Evolutionary conservation across 176 grass and related monocot genomes (phyloP).

Genomic region (Hsuehochloa calcarea): DNA sequence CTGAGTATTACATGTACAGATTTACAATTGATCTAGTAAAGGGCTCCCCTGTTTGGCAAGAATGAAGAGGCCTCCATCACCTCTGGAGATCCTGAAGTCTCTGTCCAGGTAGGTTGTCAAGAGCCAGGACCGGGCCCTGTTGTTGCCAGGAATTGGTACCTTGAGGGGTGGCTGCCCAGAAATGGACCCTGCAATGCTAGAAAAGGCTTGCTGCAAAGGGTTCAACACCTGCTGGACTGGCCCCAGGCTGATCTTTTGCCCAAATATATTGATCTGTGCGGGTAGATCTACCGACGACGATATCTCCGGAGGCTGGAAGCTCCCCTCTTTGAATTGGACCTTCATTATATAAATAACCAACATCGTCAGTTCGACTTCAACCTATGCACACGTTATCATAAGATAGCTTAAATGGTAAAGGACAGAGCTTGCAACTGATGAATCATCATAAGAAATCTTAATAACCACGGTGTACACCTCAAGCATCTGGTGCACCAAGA

Average conservation of each 20-base stretch:
- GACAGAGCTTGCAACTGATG: no score
- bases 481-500: not conserved
- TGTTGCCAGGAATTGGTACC: conserved; percentile 58
- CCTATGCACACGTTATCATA: not conserved
- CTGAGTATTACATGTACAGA: not conserved
- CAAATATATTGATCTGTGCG: conserved; percentile 70
- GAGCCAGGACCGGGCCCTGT: conserved; percentile 68
- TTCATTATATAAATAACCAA: conserved; percentile 6
- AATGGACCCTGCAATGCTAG: conserved; percentile 62
- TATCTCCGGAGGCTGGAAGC: conserved; percentile 70
- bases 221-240: conserved; percentile 60
- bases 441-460: no score
- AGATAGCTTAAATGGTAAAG: not conserved
- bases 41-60: conserved; percentile 86
- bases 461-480: not conserved
- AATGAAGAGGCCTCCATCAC: conserved; percentile 85
- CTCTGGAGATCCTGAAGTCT: conserved; percentile 88
- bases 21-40: conserved; percentile 60
- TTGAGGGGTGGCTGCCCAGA: conserved; percentile 85
- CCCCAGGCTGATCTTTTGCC: conserved; percentile 76
- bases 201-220: conserved; percentile 62
- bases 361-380: not conserved
- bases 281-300: conserved; percentile 65
- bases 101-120: conserved; percentile 89
- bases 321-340: conserved; percentile 93